Conservation (phyloP, 805 yeast species). For the Metschnikowia arizonensis region DNA sequence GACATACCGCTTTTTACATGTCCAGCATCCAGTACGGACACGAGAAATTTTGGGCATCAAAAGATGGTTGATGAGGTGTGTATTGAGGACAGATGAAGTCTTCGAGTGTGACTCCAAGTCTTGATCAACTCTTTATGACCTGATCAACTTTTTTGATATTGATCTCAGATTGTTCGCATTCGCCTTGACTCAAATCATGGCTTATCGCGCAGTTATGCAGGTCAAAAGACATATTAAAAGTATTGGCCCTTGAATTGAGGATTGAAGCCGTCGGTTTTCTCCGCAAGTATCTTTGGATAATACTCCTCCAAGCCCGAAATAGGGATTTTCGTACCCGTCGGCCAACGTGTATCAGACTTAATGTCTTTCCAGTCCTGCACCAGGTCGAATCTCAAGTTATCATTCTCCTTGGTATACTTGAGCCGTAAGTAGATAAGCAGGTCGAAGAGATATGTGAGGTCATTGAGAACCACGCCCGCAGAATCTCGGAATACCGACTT, state of each 20-base stretch:
- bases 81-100: too few species aligned
- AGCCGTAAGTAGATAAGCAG: conserved; percentile 36
- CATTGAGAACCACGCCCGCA: conserved; percentile 34
- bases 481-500: conserved; percentile 32
- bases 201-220: conserved; percentile 3
- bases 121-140: too few species aligned
- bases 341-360: conserved; percentile 41
- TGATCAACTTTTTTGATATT: too few species aligned
- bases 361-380: conserved; percentile 35
- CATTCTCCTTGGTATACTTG: conserved; percentile 43
- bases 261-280: neutral
- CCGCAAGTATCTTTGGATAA: conserved; percentile 17
- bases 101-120: too few species aligned
- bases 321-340: conserved; percentile 37
- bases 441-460: conserved; percentile 39
- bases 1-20: conserved; percentile 48
- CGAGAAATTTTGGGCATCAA: conserved; percentile 43
- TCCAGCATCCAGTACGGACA: conserved; percentile 57
- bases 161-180: too few species aligned
- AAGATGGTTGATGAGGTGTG: too few species aligned
- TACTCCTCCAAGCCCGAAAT: conserved; percentile 24
- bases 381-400: conserved; percentile 33
- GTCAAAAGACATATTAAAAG: neutral
- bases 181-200: too few species aligned
- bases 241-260: conserved; percentile 3